A percentile compares a stretch with the other conserved stretches of the same genome.
Evolutionary conservation across 345 rosid genomes (phyloP).

Genomic region (Reutealis trisperma): DNA sequence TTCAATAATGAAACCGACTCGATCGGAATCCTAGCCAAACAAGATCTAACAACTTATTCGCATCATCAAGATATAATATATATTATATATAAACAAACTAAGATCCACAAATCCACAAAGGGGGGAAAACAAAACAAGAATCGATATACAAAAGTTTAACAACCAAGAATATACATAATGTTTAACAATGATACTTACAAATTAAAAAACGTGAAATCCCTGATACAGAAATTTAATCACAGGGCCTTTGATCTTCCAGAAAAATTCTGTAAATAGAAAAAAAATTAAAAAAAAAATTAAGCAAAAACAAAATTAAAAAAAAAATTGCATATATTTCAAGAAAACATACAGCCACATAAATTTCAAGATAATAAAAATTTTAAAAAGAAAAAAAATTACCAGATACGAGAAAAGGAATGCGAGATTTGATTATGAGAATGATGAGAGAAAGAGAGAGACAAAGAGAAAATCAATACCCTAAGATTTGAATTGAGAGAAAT

Average conservation of each 20-base stretch:
- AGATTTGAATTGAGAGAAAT: neutral
- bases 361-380: neutral
- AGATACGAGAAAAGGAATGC: neutral
- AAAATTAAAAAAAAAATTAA: neutral
- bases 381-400: neutral
- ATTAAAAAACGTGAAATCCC: neutral
- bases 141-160: neutral
- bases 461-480: neutral
- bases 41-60: neutral
- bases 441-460: neutral
- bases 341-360: neutral
- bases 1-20: neutral
- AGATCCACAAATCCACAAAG: neutral
- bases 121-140: neutral
- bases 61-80: neutral
- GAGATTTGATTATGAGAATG: neutral
- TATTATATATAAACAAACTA: neutral
- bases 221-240: neutral
- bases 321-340: neutral
- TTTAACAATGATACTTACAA: slow-evolving; percentile 2
- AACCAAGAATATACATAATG: neutral
- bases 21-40: neutral
- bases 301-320: neutral
- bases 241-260: neutral
- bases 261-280: neutral